Conservation (phyloP, 306 rosid species). For the Medicago truncatula region MtrunA17r5.0-ANR NC_053048.1:41783001-41783500, state of each 20-base stretch:
- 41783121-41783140: too few species aligned
- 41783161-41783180: too few species aligned
- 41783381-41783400: constrained; percentile 50
- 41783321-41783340: constrained; percentile 54
- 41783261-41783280: constrained; percentile 50
- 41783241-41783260: constrained; percentile 43
- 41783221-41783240: not conserved
- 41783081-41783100: too few species aligned
- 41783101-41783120: too few species aligned
- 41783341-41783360: constrained; percentile 55
- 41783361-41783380: constrained; percentile 55
- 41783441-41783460: constrained; percentile 43
- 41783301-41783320: constrained; percentile 38
- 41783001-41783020: constrained; percentile 5
- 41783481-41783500: constrained; percentile 35
- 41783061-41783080: not conserved
- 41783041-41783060: not conserved
- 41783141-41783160: too few species aligned
- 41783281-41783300: constrained; percentile 44
- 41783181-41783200: not conserved
- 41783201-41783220: constrained; percentile 3
- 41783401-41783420: constrained; percentile 48
- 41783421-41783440: constrained; percentile 63
- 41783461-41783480: constrained; percentile 43
- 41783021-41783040: not conserved